Conservation (phyloP, 1,284 basidiomycete genomes). For the Naganishia sp. region DNA sequence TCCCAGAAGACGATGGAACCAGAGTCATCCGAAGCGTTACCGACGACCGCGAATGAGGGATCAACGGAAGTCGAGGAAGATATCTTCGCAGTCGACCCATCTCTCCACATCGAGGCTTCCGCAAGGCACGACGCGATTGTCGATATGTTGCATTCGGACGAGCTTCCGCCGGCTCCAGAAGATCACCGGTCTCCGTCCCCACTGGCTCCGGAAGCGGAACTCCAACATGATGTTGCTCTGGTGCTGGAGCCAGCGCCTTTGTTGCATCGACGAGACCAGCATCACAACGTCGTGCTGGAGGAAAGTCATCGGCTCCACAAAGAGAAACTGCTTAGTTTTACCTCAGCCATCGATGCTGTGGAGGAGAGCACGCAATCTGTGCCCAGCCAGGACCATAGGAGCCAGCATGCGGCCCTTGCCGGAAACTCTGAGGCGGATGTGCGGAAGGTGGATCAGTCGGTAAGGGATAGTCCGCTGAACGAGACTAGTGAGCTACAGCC, state of each 20-base stretch:
- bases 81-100: conserved; percentile 1
- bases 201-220: conserved; percentile 12
- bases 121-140: background rate
- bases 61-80: background rate
- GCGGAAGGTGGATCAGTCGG: too few species aligned
- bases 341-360: conserved; percentile 19
- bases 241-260: conserved; percentile 22
- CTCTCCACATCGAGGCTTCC: background rate
- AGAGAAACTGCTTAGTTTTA: conserved; percentile 14
- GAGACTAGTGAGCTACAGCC: background rate
- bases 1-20: background rate
- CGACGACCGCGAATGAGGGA: background rate
- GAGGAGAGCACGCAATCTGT: background rate
- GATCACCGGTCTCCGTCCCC: conserved; percentile 9
- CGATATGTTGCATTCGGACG: background rate
- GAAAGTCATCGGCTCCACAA: conserved; percentile 24
- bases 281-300: conserved; percentile 15
- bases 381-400: too few species aligned
- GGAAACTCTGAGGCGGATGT: background rate
- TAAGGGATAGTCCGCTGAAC: too few species aligned
- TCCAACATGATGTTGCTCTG: conserved; percentile 12
- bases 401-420: too few species aligned
- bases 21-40: background rate
- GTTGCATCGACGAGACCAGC: conserved; percentile 13
- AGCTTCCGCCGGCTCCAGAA: conserved; percentile 6